Percentiles rank a stretch among this genome's conserved stretches.
Evolutionary conservation across 2,329 filamentous ascomycete genomes (phyloP).

Genomic region (Nigrospora sphaerica): DNA sequence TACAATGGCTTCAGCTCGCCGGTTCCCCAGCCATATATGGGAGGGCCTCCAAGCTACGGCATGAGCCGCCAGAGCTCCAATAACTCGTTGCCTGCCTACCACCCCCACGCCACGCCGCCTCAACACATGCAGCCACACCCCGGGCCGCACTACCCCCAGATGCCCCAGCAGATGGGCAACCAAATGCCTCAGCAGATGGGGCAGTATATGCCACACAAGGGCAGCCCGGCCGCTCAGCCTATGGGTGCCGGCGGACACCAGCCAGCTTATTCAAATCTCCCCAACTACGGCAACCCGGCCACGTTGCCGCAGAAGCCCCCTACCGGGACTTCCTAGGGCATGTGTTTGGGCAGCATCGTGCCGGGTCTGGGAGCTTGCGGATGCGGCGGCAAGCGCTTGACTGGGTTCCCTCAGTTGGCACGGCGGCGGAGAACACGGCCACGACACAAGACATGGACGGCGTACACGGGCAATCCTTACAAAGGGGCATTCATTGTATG

Average conservation of each 20-base stretch:
- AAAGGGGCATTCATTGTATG: constrained; percentile 2
- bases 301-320: constrained; percentile 53
- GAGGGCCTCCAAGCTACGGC: constrained; percentile 35
- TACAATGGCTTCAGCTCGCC: constrained; percentile 42
- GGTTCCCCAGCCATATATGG: constrained; percentile 36
- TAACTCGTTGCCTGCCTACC: constrained; percentile 45
- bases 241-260: constrained; percentile 2
- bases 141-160: constrained; percentile 36
- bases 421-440: not conserved
- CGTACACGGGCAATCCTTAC: not conserved
- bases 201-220: constrained; percentile 36
- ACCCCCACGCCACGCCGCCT: constrained; percentile 23
- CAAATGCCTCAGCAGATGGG: constrained; percentile 11
- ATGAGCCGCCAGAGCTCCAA: constrained; percentile 53
- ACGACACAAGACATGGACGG: not conserved
- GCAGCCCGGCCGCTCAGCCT: constrained; percentile 14
- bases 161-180: constrained; percentile 17
- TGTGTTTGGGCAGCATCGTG: constrained; percentile 7
- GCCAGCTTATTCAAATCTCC: constrained; percentile 41
- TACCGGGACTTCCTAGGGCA: constrained; percentile 37
- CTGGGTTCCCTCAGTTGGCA: not conserved
- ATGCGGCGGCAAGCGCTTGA: not conserved
- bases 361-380: not conserved
- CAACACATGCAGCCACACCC: constrained; percentile 30
- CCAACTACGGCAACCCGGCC: constrained; percentile 52